Base-by-base conservation (phyloP, 139 green algal genomes). In the Micromonas commoda region DNA sequence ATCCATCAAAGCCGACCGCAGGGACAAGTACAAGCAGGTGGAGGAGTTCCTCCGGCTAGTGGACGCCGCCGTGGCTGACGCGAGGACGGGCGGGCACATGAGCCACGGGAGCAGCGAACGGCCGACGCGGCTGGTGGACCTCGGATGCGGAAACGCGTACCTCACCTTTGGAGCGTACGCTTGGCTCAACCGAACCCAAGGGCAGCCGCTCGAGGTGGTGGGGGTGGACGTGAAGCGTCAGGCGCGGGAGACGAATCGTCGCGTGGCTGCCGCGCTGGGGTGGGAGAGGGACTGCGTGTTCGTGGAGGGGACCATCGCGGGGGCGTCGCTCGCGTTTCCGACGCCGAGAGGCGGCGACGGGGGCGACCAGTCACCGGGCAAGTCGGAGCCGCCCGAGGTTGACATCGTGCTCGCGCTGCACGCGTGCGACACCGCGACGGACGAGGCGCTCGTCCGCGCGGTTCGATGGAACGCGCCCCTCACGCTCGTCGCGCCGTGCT, bases 401-500 rank as follows among this genome's bases (percentile, higher is more conserved):
- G 85, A 89, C 69, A 81, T 89, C 0, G 82, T 90, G 54, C 31
- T 92, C 0, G 88, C 88, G 33, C 82, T 92, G 64, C 88, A 92
- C 69, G 88, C 88, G 3, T 92, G 88, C 64, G 88, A 92, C 81
- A 89, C 86, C 3, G 88, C 88, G 19, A 92, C 86, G 0, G 88
- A 92, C 45, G 85, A 90, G 13, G 81, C 88, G 0, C 73, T 92
- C 19, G 85, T 85, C 0, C 71, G 88, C 37, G 86, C 82, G 0
- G 77, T 91, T 24, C 77, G 51, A 3, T 80, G 82, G 75, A 28
- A 54, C 26, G 77, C 86, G 0, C 31, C 39, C 19, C 26, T 92
- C 1, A 84, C 88, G 60, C 78, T 90, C 76, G 79, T 84, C 0
- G 83, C 89, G 31, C 88, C 88, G 0, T 92, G 88, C 79, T 92